These are phyloP conservation scores for Paraphaeosphaeria minitans DNA, from an alignment of 2,329 filamentous ascomycete genomes.

Conservation along the genomic window DNA sequence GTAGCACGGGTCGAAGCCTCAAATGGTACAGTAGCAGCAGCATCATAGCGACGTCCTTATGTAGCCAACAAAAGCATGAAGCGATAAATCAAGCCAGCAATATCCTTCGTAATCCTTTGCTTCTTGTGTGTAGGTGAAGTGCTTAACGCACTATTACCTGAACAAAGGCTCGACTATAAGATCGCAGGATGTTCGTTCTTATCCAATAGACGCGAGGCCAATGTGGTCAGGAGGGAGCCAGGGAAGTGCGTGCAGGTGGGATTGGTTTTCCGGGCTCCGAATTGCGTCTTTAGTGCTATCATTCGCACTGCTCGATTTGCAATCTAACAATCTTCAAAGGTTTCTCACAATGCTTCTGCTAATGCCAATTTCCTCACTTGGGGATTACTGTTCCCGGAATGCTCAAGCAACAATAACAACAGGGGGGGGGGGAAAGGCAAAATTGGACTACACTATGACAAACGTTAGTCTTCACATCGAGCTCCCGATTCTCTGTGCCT, in stretches of 20 bases:
- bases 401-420: neutral
- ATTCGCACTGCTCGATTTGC: neutral
- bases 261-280: too few relatives aligned
- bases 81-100: neutral
- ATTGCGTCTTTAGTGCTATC: neutral
- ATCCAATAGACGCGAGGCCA: neutral
- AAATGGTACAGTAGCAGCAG: slow-evolving; percentile 30
- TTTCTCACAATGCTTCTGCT: neutral
- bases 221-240: slow-evolving; percentile 3
- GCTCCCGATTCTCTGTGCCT: neutral
- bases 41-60: neutral
- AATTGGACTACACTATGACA: neutral
- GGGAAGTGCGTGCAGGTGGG: too few relatives aligned
- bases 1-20: slow-evolving; percentile 60
- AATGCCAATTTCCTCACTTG: neutral
- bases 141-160: too few relatives aligned
- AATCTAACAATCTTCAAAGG: neutral
- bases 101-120: neutral
- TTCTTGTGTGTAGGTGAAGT: neutral
- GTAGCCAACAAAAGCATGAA: slow-evolving; percentile 17
- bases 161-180: too few relatives aligned
- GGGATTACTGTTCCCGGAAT: neutral
- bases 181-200: too few relatives aligned
- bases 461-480: neutral
- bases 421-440: neutral